Conservation (phyloP, 768 basidiomycete genomes). For the Termitomyces sp. region DNA sequence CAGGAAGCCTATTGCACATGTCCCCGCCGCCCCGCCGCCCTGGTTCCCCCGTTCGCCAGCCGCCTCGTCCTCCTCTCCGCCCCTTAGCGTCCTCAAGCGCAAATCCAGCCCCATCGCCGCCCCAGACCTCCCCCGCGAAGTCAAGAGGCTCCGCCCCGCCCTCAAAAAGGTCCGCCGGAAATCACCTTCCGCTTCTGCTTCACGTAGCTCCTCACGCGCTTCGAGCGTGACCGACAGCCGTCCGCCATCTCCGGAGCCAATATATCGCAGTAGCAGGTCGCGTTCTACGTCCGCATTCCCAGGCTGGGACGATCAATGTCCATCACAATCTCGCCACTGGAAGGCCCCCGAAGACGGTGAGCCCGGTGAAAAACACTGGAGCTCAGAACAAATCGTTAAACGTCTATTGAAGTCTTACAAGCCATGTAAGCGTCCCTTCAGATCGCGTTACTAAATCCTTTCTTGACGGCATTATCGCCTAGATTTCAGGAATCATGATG, state of each 20-base stretch:
- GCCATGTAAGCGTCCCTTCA: constrained; percentile 42
- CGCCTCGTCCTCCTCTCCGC: constrained; percentile 19
- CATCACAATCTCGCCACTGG: constrained; percentile 42
- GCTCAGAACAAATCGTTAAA: constrained; percentile 61
- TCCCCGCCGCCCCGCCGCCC: constrained; percentile 15
- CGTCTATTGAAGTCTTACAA: constrained; percentile 63
- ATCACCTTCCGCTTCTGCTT: constrained; percentile 26
- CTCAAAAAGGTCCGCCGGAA: constrained; percentile 20
- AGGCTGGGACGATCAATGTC: constrained; percentile 24
- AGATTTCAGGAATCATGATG: constrained; percentile 70
- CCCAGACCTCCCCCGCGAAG: constrained; percentile 27
- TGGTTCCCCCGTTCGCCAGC: constrained; percentile 16
- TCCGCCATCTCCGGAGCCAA: constrained; percentile 47
- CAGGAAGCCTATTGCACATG: constrained; percentile 17
- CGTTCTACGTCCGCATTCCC: constrained; percentile 59
- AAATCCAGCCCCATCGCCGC: constrained; percentile 19
- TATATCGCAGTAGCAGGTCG: constrained; percentile 54
- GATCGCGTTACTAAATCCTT: constrained; percentile 1
- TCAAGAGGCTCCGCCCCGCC: constrained; percentile 31
- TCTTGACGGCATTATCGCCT: constrained; percentile 6
- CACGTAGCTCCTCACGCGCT: constrained; percentile 34
- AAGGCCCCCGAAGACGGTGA: constrained; percentile 43
- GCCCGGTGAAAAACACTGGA: constrained; percentile 47
- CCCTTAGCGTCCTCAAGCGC: constrained; percentile 26
- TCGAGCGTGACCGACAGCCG: constrained; percentile 33